Evolutionary conservation across 148 eudicot species (phyloP).

Genomic region (Heliosperma pusillum): DNA sequence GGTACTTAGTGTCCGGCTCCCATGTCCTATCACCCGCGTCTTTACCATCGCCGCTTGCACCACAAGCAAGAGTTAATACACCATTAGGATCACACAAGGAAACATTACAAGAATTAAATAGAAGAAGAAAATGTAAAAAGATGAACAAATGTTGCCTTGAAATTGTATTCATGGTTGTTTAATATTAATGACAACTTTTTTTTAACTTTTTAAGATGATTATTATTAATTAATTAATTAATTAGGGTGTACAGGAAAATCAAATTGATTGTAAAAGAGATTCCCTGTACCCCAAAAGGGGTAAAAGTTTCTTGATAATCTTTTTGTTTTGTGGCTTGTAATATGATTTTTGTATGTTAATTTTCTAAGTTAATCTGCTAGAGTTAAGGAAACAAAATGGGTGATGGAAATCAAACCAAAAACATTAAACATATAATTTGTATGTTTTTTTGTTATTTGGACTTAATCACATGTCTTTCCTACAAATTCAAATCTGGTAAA

Average conservation of each 20-base stretch:
- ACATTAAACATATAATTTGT: not conserved
- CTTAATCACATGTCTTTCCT: not conserved
- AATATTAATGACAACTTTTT: not conserved
- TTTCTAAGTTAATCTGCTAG: not conserved
- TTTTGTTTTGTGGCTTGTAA: not conserved
- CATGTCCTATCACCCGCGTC: slow-evolving; percentile 64
- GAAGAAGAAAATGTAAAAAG: not conserved
- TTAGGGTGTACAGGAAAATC: slow-evolving; percentile 28
- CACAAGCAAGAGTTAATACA: slow-evolving; percentile 40
- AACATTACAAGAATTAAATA: not conserved
- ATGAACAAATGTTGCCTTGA: not conserved
- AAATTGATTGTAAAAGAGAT: not conserved
- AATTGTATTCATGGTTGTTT: slow-evolving; percentile 13
- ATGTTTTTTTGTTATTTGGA: not conserved
- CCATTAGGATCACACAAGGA: not conserved
- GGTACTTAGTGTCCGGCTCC: slow-evolving; percentile 52
- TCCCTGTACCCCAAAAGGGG: slow-evolving; percentile 31
- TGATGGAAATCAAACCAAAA: slow-evolving; percentile 17
- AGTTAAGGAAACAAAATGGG: not conserved
- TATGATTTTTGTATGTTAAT: not conserved
- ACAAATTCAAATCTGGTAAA: slow-evolving; percentile 21
- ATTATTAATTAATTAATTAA: too few relatives aligned
- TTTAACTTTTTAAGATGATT: not conserved
- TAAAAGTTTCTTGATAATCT: not conserved
- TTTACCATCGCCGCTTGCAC: slow-evolving; percentile 33